phyloP scores from a whole-genome alignment of 495 filamentous ascomycete genomes.

The Xylona heveae region DNA sequence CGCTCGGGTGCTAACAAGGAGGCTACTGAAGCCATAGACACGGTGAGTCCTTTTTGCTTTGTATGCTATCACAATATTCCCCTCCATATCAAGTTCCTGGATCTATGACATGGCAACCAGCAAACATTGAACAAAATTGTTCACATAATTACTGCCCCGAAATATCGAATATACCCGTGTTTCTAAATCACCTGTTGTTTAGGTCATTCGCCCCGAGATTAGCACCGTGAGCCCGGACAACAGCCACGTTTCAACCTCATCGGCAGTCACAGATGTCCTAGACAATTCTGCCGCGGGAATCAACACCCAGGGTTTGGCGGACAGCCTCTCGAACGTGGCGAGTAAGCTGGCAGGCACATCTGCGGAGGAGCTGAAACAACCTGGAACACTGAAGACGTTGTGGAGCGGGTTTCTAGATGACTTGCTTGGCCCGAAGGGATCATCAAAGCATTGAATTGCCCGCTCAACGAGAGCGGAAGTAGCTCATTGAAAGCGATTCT shows the following conservation, averaged over 20 bases:
- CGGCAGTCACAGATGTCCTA: conserved; percentile 5
- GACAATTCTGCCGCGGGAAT: conserved; percentile 5
- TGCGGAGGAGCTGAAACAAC: conserved; percentile 1
- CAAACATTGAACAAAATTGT: too few relatives aligned
- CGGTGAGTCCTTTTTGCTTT: too few relatives aligned
- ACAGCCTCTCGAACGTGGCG: conserved; percentile 2
- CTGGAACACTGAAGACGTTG: conserved; percentile 1
- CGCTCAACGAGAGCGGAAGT: too few relatives aligned
- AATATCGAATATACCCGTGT: too few relatives aligned
- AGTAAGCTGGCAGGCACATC: not conserved
- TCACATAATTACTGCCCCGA: too few relatives aligned
- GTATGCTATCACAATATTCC: too few relatives aligned
- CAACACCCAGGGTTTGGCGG: conserved; percentile 3
- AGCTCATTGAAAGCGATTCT: too few relatives aligned
- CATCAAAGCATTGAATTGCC: conserved; percentile 1
- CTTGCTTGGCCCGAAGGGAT: conserved; percentile 1
- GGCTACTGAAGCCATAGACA: not conserved
- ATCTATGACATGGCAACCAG: too few relatives aligned
- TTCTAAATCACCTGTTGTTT: too few relatives aligned
- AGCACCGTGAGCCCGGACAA: not conserved
- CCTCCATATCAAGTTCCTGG: too few relatives aligned
- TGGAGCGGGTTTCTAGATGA: conserved; percentile 5
- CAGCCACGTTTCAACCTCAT: conserved; percentile 3
- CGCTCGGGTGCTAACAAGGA: not conserved
- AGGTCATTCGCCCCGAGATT: conserved; percentile 6